Conservation (phyloP, 2,329 filamentous ascomycete genomes). For the Ophiocordyceps sinensis region DNA sequence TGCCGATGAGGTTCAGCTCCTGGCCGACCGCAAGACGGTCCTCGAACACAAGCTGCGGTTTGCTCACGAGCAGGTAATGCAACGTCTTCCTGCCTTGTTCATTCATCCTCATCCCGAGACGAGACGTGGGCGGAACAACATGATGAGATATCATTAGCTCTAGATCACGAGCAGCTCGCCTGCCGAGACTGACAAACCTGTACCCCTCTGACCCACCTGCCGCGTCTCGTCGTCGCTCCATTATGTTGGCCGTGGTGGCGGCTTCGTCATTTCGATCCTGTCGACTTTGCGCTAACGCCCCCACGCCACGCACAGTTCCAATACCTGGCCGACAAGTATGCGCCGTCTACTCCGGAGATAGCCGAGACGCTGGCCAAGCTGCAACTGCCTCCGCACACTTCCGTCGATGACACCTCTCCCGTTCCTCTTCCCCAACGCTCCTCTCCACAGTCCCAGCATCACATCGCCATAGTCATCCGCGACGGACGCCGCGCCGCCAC, state of each 20-base stretch:
- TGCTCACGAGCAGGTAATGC: slow-evolving; percentile 50
- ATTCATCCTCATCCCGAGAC: neutral
- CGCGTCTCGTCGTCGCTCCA: slow-evolving; percentile 3
- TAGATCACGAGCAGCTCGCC: slow-evolving; percentile 59
- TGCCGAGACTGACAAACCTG: slow-evolving; percentile 45
- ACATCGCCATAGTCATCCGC: slow-evolving; percentile 48
- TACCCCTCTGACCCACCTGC: slow-evolving; percentile 6
- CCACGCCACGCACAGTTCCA: slow-evolving; percentile 34
- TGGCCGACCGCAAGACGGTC: slow-evolving; percentile 49
- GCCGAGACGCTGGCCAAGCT: slow-evolving; percentile 52
- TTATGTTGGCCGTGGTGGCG: slow-evolving; percentile 1
- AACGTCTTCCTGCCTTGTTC: neutral
- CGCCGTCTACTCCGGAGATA: slow-evolving; percentile 49
- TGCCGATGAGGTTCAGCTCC: slow-evolving; percentile 48
- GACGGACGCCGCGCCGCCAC: slow-evolving; percentile 47
- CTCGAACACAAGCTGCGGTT: slow-evolving; percentile 53
- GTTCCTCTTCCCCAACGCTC: slow-evolving; percentile 41
- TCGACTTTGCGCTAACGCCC: neutral
- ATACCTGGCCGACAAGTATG: slow-evolving; percentile 53
- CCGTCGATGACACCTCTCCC: slow-evolving; percentile 31
- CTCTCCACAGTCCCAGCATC: slow-evolving; percentile 26
- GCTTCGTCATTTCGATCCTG: slow-evolving; percentile 2
- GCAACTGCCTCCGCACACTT: slow-evolving; percentile 43
- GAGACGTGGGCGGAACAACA: slow-evolving; percentile 3
- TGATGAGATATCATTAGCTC: slow-evolving; percentile 51